Evolutionary conservation across 768 basidiomycete genomes (phyloP), one percentile per base, ranked within the genome.

Genomic region (Pleurotus ostreatus): DNA sequence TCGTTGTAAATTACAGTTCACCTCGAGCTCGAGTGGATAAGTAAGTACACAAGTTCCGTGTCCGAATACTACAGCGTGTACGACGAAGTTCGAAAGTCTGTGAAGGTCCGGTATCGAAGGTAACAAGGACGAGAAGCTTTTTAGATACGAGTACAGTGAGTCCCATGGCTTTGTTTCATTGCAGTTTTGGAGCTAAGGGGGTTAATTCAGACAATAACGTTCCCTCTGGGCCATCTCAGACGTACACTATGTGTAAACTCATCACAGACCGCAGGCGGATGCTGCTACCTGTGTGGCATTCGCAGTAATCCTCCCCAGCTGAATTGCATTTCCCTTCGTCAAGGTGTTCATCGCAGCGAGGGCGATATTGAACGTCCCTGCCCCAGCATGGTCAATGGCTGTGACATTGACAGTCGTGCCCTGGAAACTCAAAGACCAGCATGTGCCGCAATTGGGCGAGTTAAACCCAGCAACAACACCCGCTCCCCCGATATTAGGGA

Each of bases 401-500:
- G 79, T 66, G 9, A 86, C 64, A 43, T 73, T 76, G 65, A 85
- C 71, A 54, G 64, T 76, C 37, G 25, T 66, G 44, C 60, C 55
- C 34, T 72, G 71, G 66, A 76, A 85, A 3, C 78, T 76, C 58
- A 87, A 63, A 56, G 73, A 55, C 83, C 83, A 88, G 67, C 86
- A 88, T 23, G 77, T 75, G 2, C 83, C 83, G 61, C 85, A 88
- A 44, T 72, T 69, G 1, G 67, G 59, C 1, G 82, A 85, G 63
- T 81, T 74, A 67, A 70, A 86, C 18, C 75, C 78, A 4, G 66
- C 66, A 55, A 87, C 71, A 39, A 74, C 81, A 13, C 72, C 70
- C 1, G 75, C 79, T 1, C 80, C 85, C 26, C 83, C 84, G 62
- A 88, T 82, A 66, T 72, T 65, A 1, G 85, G 84, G 73, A 84